Evolutionary conservation across 176 grass and related monocot species (phyloP).

Genomic region (Ananas comosus): DNA sequence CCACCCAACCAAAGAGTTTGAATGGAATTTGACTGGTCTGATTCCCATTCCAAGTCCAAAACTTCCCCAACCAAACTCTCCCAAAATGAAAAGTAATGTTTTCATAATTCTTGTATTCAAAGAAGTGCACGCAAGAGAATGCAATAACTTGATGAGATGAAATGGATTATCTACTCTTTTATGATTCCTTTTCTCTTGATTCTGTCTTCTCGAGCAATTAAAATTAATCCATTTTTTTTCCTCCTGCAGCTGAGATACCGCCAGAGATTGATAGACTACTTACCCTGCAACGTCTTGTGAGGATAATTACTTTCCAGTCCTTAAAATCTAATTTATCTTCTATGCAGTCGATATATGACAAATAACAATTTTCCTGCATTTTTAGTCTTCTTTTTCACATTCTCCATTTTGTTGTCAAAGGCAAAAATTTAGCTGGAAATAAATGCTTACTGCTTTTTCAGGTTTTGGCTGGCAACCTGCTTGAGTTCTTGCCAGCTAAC

Average conservation of each 20-base stretch:
- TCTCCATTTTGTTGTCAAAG: background rate
- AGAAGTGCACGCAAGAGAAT: no score
- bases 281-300: conserved; percentile 96
- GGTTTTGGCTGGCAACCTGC: conserved; percentile 77
- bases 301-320: conserved; percentile 20
- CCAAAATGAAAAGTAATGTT: background rate
- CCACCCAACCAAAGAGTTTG: no score
- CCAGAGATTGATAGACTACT: conserved; percentile 49
- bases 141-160: no score
- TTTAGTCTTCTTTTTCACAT: background rate
- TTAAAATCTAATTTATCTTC: conserved; percentile 5
- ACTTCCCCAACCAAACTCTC: background rate
- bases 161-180: background rate
- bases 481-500: conserved; percentile 70
- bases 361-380: conserved; percentile 13
- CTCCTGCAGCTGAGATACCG: conserved; percentile 60
- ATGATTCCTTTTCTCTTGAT: background rate
- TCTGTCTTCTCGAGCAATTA: conserved; percentile 1
- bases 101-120: background rate
- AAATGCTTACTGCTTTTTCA: conserved; percentile 24
- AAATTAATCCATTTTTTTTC: conserved; percentile 21
- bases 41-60: no score
- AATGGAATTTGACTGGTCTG: no score
- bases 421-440: background rate
- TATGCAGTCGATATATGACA: background rate